These are phyloP conservation scores for Starmerella riodocensis DNA, from an alignment of 805 yeast species.

Conservation along the genomic window DNA sequence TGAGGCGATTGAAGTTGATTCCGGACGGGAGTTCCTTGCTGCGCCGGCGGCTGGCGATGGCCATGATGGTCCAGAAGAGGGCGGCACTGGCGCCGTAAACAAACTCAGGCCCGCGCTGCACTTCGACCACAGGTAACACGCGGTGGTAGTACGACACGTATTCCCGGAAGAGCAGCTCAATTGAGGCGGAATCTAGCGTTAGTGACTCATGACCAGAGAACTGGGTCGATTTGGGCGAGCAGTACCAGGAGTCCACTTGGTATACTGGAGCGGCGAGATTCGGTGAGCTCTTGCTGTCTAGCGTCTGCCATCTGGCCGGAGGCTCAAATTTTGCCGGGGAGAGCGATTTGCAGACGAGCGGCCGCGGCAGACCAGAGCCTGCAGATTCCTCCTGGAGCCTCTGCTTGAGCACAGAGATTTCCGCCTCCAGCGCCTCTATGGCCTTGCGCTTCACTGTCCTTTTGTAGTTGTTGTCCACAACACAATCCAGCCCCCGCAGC, in stretches of 20 bases:
- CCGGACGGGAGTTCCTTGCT: slow-evolving; percentile 23
- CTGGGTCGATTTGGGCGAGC: slow-evolving; percentile 45
- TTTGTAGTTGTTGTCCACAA: slow-evolving; percentile 67
- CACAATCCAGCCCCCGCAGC: slow-evolving; percentile 56
- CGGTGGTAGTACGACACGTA: slow-evolving; percentile 71
- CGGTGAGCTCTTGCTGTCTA: background rate
- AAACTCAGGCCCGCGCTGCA: slow-evolving; percentile 66
- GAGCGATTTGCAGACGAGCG: background rate
- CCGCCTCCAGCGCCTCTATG: slow-evolving; percentile 47
- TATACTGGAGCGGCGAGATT: background rate
- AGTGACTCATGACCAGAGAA: slow-evolving; percentile 42
- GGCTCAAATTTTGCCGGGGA: background rate
- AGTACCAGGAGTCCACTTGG: slow-evolving; percentile 24
- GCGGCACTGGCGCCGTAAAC: slow-evolving; percentile 73
- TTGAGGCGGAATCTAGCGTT: slow-evolving; percentile 45
- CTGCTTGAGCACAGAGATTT: slow-evolving; percentile 50
- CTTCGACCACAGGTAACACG: slow-evolving; percentile 75
- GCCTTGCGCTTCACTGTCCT: slow-evolving; percentile 68
- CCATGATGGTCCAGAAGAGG: slow-evolving; percentile 84
- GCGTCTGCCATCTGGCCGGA: background rate
- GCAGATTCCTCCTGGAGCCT: background rate
- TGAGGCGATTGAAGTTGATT: slow-evolving; percentile 43
- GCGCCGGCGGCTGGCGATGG: slow-evolving; percentile 63
- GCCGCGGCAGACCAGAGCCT: background rate
- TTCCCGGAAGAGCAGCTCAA: slow-evolving; percentile 50